A percentile compares a stretch with the other conserved stretches of the same genome.
Evolutionary conservation across 2,329 filamentous ascomycete species (phyloP).

Genomic region (Fusarium keratoplasticum): DNA sequence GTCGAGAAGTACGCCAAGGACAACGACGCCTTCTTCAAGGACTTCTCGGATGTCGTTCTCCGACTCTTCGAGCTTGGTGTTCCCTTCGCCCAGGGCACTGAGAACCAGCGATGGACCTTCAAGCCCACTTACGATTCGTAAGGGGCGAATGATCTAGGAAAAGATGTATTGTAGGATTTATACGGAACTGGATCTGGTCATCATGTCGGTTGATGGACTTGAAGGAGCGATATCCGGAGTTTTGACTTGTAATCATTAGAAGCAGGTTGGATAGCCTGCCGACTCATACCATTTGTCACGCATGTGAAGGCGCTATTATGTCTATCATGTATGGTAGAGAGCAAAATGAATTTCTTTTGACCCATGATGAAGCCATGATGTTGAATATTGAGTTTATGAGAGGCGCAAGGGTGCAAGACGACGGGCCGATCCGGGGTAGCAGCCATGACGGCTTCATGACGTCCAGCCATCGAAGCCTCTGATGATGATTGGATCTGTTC

Average conservation of each 20-base stretch:
- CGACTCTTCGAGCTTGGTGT: slow-evolving; percentile 96
- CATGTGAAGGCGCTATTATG: background rate
- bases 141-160: slow-evolving; percentile 5
- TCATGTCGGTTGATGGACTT: slow-evolving; percentile 26
- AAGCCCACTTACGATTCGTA: slow-evolving; percentile 63
- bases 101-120: slow-evolving; percentile 70
- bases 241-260: slow-evolving; percentile 42
- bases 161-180: slow-evolving; percentile 25
- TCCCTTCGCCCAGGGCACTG: slow-evolving; percentile 77
- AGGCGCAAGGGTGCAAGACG: background rate
- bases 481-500: slow-evolving; percentile 18
- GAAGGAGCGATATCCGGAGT: slow-evolving; percentile 45
- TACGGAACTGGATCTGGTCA: slow-evolving; percentile 31
- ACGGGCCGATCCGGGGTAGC: slow-evolving; percentile 13
- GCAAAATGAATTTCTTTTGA: slow-evolving; percentile 3
- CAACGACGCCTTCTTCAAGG: slow-evolving; percentile 91
- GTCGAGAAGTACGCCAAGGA: slow-evolving; percentile 93
- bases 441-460: slow-evolving; percentile 12
- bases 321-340: slow-evolving; percentile 8
- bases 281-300: slow-evolving; percentile 15
- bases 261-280: slow-evolving; percentile 19
- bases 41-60: slow-evolving; percentile 82
- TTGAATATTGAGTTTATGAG: background rate
- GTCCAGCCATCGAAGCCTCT: background rate
- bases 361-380: background rate